Evolutionary conservation across 2,329 filamentous ascomycete genomes (phyloP).

Genomic region (Emmonsia crescens): DNA sequence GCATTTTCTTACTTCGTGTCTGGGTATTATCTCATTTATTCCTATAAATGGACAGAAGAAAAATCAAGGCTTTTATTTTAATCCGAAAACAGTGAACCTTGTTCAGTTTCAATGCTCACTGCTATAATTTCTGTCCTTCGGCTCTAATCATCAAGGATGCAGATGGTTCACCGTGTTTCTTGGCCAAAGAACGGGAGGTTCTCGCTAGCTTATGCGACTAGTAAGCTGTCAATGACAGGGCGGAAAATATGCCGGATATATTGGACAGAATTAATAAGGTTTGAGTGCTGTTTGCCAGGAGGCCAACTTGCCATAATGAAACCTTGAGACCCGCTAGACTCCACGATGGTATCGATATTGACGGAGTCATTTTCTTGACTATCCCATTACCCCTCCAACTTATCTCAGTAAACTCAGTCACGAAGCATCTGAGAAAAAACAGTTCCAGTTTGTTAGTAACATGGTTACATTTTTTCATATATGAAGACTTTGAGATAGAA

Average conservation of each 20-base stretch:
- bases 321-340: background rate
- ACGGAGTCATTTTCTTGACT: background rate
- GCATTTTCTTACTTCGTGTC: no score
- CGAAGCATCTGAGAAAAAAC: no score
- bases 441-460: no score
- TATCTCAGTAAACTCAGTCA: no score
- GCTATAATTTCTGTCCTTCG: no score
- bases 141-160: background rate
- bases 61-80: background rate
- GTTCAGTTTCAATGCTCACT: no score
- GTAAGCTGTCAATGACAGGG: background rate
- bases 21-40: no score
- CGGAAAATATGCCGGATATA: background rate
- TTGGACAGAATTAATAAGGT: no score
- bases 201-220: background rate
- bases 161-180: background rate
- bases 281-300: no score
- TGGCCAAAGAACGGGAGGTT: background rate
- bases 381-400: background rate
- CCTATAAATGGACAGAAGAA: background rate
- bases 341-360: background rate
- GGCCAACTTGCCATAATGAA: background rate
- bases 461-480: no score
- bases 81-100: background rate
- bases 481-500: no score